These are phyloP conservation scores for Pseudogymnoascus sp. DNA, from an alignment of 2,329 filamentous ascomycete species.

Conservation along the genomic window DNA sequence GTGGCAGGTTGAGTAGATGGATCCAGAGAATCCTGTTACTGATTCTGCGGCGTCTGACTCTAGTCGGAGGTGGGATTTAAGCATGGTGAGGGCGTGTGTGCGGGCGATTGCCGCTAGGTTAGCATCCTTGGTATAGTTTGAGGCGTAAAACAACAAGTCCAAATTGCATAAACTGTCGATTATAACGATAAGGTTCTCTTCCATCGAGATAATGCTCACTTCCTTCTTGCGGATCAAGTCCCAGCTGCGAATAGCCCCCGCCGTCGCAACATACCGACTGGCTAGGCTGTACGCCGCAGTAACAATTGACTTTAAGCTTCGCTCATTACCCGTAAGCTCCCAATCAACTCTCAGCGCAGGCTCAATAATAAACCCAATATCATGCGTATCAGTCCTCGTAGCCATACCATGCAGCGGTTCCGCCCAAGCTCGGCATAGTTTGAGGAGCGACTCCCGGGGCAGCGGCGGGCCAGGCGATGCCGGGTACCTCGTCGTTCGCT, in stretches of 20 bases:
- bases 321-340: constrained; percentile 36
- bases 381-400: constrained; percentile 43
- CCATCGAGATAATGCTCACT: constrained; percentile 24
- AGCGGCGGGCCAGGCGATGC: neutral
- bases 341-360: constrained; percentile 41
- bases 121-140: constrained; percentile 27
- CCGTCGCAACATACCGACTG: constrained; percentile 34
- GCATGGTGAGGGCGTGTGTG: constrained; percentile 34
- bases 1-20: constrained; percentile 29
- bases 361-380: constrained; percentile 47
- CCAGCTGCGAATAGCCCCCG: constrained; percentile 42
- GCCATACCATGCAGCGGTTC: constrained; percentile 33
- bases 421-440: constrained; percentile 28
- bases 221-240: constrained; percentile 32
- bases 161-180: constrained; percentile 39
- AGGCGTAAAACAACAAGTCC: constrained; percentile 34
- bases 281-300: constrained; percentile 38
- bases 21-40: constrained; percentile 8
- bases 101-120: constrained; percentile 32
- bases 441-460: constrained; percentile 15
- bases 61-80: constrained; percentile 33
- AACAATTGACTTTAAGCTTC: constrained; percentile 35
- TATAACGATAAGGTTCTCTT: constrained; percentile 32
- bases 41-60: constrained; percentile 23
- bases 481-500: constrained; percentile 30